Evolutionary conservation across 805 yeast species (phyloP).

Genomic region (Saturnispora serradocipensis): DNA sequence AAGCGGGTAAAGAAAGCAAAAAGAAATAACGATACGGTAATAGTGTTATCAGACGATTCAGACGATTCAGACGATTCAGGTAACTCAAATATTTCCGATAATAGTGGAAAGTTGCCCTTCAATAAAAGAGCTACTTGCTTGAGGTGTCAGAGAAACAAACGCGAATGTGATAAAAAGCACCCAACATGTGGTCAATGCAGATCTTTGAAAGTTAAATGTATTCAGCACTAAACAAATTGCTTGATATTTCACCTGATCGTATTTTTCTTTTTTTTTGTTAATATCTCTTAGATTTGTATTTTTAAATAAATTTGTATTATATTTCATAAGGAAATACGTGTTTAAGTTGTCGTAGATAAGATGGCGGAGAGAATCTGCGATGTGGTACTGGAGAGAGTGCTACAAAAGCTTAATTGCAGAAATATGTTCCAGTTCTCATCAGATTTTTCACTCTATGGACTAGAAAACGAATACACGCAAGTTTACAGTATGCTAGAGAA

Average conservation of each 20-base stretch:
- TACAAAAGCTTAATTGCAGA: conserved; percentile 16
- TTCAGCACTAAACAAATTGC: not conserved
- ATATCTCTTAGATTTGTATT: not conserved
- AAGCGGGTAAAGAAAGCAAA: not conserved
- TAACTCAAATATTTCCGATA: not conserved
- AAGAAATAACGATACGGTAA: not conserved
- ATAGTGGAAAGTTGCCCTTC: too few relatives aligned
- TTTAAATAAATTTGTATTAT: not conserved
- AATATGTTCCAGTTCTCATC: conserved; percentile 10
- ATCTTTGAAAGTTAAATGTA: not conserved
- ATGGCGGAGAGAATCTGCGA: not conserved
- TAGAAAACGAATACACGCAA: conserved; percentile 37
- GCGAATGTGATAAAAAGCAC: not conserved
- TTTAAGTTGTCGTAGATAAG: not conserved
- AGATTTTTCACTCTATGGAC: conserved; percentile 23
- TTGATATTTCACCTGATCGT: not conserved
- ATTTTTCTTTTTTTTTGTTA: not conserved
- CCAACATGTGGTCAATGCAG: not conserved
- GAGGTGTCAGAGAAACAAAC: not conserved
- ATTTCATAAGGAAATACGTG: not conserved
- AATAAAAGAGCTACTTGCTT: not conserved
- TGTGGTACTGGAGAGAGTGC: conserved; percentile 3
- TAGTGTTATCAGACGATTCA: conserved; percentile 4
- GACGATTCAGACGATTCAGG: not conserved
- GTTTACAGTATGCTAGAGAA: conserved; percentile 50